Evolutionary conservation across 148 eudicot species (phyloP).

Genomic region (Chenopodium quinoa): DNA sequence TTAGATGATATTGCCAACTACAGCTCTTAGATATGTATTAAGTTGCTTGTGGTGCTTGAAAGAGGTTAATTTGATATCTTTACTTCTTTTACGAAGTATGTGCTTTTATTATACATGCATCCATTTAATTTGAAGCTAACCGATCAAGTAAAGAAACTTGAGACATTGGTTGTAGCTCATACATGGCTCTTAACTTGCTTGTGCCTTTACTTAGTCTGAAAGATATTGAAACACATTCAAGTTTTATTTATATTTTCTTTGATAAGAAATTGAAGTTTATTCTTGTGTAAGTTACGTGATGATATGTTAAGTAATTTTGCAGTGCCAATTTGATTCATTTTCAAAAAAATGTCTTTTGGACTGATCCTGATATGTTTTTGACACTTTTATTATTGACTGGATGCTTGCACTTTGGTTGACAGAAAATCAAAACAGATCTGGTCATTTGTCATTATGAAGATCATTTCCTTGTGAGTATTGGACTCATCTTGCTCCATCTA

Average conservation of each 20-base stretch:
- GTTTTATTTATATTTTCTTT: too few relatives aligned
- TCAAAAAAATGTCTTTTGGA: not conserved
- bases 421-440: conserved; percentile 69
- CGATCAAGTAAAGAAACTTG: not conserved
- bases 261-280: not conserved
- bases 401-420: conserved; percentile 26
- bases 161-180: not conserved
- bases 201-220: not conserved
- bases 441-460: conserved; percentile 70
- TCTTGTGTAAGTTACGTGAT: not conserved
- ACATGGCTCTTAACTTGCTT: not conserved
- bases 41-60: not conserved
- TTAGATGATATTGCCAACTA: too few relatives aligned
- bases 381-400: not conserved
- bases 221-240: not conserved
- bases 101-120: not conserved
- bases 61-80: not conserved
- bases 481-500: conserved; percentile 7
- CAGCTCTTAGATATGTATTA: too few relatives aligned
- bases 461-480: conserved; percentile 63
- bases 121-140: not conserved
- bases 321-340: not conserved
- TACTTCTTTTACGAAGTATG: too few relatives aligned
- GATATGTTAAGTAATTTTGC: not conserved
- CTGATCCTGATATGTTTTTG: not conserved